phyloP scores from a whole-genome alignment of 1,284 basidiomycete genomes.

The Malassezia globosa region DNA sequence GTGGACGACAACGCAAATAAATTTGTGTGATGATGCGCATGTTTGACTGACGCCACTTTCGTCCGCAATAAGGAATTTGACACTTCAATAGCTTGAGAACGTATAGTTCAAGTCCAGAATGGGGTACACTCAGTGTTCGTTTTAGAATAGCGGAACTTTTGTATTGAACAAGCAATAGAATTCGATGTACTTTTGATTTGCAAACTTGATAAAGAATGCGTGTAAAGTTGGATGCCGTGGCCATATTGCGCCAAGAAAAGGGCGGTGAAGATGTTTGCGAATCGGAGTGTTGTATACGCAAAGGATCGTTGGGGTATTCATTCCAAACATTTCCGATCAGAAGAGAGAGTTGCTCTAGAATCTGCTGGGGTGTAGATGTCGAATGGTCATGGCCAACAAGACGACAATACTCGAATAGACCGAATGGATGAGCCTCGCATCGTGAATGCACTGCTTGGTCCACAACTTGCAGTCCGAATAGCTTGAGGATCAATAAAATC shows the following conservation, averaged over 20 bases:
- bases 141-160: slow-evolving; percentile 84
- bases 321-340: slow-evolving; percentile 26
- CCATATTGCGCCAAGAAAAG: slow-evolving; percentile 97
- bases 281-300: slow-evolving; percentile 13
- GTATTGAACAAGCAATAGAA: slow-evolving; percentile 92
- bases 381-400: slow-evolving; percentile 51
- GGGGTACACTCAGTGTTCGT: slow-evolving; percentile 80
- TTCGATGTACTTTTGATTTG: slow-evolving; percentile 84
- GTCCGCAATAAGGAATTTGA: slow-evolving; percentile 93
- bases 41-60: slow-evolving; percentile 98
- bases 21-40: slow-evolving; percentile 99
- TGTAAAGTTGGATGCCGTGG: slow-evolving; percentile 93
- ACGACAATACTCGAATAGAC: slow-evolving; percentile 91
- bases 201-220: slow-evolving; percentile 96
- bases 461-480: slow-evolving; percentile 92
- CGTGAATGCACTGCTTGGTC: slow-evolving; percentile 69
- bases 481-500: slow-evolving; percentile 83
- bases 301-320: slow-evolving; percentile 5
- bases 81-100: slow-evolving; percentile 97
- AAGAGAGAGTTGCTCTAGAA: slow-evolving; percentile 21
- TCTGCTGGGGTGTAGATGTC: slow-evolving; percentile 12
- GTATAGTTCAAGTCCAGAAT: slow-evolving; percentile 85
- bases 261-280: slow-evolving; percentile 49
- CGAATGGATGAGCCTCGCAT: slow-evolving; percentile 66
- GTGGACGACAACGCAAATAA: slow-evolving; percentile 90